Conservation (phyloP, 2,329 filamentous ascomycete species). For the Cladophialophora yegresii region DNA sequence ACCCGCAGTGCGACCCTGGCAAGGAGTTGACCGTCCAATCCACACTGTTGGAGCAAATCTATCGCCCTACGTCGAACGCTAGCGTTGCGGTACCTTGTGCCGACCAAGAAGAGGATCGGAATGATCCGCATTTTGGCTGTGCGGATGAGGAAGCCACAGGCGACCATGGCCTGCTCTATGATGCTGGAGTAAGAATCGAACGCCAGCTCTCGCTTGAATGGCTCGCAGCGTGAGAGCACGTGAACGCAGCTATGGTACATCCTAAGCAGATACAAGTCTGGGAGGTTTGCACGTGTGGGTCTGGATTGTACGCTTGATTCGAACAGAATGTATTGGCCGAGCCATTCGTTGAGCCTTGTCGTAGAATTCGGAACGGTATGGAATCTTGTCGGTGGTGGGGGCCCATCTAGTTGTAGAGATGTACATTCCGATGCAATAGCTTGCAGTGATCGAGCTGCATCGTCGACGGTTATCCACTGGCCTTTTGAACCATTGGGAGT, state of each 20-base stretch:
- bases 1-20: slow-evolving; percentile 22
- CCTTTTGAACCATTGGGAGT: neutral
- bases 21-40: slow-evolving; percentile 22
- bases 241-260: slow-evolving; percentile 21
- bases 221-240: slow-evolving; percentile 27
- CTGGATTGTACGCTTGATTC: slow-evolving; percentile 1
- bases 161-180: slow-evolving; percentile 22
- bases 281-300: neutral
- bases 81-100: slow-evolving; percentile 24
- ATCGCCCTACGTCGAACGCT: slow-evolving; percentile 23
- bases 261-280: slow-evolving; percentile 20
- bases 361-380: slow-evolving; percentile 24
- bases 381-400: slow-evolving; percentile 22
- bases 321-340: slow-evolving; percentile 13
- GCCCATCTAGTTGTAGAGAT: neutral
- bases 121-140: slow-evolving; percentile 6
- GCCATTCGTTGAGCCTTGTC: slow-evolving; percentile 23
- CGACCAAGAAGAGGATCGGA: slow-evolving; percentile 29
- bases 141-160: slow-evolving; percentile 8
- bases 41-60: slow-evolving; percentile 19
- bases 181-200: slow-evolving; percentile 21
- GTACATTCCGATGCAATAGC: slow-evolving; percentile 11
- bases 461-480: slow-evolving; percentile 6
- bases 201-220: slow-evolving; percentile 20
- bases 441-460: slow-evolving; percentile 15